A percentile compares a stretch with the other conserved stretches of the same genome.
phyloP scores from a whole-genome alignment of 1,284 basidiomycete species.

The Fomitiporia mediterranea region DNA sequence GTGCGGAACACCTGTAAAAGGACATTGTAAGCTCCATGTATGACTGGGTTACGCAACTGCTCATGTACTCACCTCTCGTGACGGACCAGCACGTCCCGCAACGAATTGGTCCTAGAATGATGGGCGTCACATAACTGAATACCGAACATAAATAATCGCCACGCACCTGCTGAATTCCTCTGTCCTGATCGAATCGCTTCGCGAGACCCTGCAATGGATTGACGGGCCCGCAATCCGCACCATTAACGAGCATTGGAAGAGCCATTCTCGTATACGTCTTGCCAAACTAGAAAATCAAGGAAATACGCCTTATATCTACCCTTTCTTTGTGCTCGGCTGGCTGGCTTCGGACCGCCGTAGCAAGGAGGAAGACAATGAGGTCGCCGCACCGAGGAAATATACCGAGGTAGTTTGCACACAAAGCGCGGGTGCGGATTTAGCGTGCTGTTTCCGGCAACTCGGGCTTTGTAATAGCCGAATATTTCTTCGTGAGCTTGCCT shows the following conservation, averaged over 20 bases:
- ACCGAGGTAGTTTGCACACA: neutral
- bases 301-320: neutral
- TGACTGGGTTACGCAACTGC: constrained; percentile 4
- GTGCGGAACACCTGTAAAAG: constrained; percentile 53
- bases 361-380: too few relatives aligned
- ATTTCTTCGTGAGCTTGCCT: too few relatives aligned
- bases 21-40: constrained; percentile 13
- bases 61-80: constrained; percentile 45
- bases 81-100: constrained; percentile 48
- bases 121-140: neutral
- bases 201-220: constrained; percentile 77
- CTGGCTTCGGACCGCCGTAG: neutral
- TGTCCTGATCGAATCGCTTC: constrained; percentile 73
- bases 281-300: neutral
- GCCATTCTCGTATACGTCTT: constrained; percentile 47
- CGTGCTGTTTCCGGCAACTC: neutral
- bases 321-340: neutral
- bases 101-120: constrained; percentile 63
- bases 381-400: neutral
- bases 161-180: constrained; percentile 70
- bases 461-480: neutral
- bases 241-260: constrained; percentile 66
- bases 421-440: neutral
- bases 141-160: neutral
- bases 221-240: constrained; percentile 75